These are phyloP conservation scores for Drechslera avenae DNA, from an alignment of 2,329 filamentous ascomycete genomes.

Conservation along the genomic window DNA sequence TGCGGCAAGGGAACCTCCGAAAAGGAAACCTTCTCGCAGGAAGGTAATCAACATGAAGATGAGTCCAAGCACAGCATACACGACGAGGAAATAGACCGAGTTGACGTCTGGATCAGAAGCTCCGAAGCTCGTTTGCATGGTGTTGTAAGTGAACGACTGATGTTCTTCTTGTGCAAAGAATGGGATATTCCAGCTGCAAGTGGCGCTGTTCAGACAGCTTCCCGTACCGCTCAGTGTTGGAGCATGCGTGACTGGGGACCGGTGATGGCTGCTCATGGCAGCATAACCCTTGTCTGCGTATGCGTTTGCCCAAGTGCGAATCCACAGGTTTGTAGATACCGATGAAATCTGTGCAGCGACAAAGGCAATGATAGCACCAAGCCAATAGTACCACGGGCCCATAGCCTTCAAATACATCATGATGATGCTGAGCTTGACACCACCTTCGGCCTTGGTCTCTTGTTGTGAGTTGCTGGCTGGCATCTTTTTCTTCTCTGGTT, in stretches of 20 bases:
- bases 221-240: conserved; percentile 51
- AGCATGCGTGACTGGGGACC: conserved; percentile 51
- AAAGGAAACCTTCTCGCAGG: conserved; percentile 82
- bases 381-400: conserved; percentile 98
- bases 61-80: conserved; percentile 81
- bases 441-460: conserved; percentile 82
- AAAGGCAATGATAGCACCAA: conserved; percentile 75
- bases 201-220: conserved; percentile 56
- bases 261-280: conserved; percentile 38
- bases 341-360: conserved; percentile 80
- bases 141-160: conserved; percentile 43
- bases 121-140: conserved; percentile 50
- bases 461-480: conserved; percentile 56
- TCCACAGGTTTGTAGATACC: conserved; percentile 92
- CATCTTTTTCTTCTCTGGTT: conserved; percentile 49
- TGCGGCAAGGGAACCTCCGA: conserved; percentile 87
- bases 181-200: conserved; percentile 56
- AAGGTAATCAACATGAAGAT: conserved; percentile 81
- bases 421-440: conserved; percentile 87
- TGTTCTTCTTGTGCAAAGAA: conserved; percentile 31
- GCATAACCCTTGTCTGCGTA: conserved; percentile 63
- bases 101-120: conserved; percentile 65
- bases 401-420: conserved; percentile 84
- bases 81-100: conserved; percentile 78
- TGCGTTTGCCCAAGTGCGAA: conserved; percentile 91